These are phyloP conservation scores for Cladophialophora bantiana DNA, from an alignment of 2,329 filamentous ascomycete genomes.

Conservation along the genomic window DNA sequence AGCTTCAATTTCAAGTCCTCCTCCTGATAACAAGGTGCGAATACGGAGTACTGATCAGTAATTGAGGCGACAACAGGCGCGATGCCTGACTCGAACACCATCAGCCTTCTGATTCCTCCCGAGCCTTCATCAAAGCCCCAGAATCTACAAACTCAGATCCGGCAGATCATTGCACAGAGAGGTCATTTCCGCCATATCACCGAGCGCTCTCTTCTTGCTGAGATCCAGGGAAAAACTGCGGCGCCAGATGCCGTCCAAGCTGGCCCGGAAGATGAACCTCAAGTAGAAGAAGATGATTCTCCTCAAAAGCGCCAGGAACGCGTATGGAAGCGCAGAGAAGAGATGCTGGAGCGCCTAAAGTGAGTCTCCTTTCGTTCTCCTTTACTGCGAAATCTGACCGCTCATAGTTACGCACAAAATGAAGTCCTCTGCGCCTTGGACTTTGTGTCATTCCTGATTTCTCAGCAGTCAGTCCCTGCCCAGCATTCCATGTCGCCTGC, in stretches of 20 bases:
- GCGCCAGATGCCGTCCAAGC: constrained; percentile 55
- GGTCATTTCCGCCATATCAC: constrained; percentile 83
- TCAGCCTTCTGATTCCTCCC: constrained; percentile 32
- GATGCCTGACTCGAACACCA: constrained; percentile 32
- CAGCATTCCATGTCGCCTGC: constrained; percentile 72
- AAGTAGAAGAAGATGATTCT: constrained; percentile 44
- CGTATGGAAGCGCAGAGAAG: constrained; percentile 53
- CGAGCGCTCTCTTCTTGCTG: constrained; percentile 73
- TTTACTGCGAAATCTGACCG: constrained; percentile 22
- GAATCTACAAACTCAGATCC: constrained; percentile 32
- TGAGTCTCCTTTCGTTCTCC: constrained; percentile 39
- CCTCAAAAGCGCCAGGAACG: constrained; percentile 50
- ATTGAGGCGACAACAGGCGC: not conserved
- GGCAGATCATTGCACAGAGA: constrained; percentile 76
- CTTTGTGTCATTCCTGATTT: constrained; percentile 80
- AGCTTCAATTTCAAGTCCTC: not conserved
- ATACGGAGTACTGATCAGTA: not conserved
- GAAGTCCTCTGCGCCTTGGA: constrained; percentile 73
- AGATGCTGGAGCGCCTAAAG: constrained; percentile 54
- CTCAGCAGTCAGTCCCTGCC: constrained; percentile 78
- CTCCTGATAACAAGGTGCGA: not conserved
- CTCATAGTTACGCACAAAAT: constrained; percentile 52
- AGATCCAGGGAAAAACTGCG: constrained; percentile 61
- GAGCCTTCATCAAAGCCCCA: constrained; percentile 17
- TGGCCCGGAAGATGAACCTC: constrained; percentile 50